Evolutionary conservation across 169 alveolate genomes (phyloP).

Genomic region (Eimeria necatrix): DNA sequence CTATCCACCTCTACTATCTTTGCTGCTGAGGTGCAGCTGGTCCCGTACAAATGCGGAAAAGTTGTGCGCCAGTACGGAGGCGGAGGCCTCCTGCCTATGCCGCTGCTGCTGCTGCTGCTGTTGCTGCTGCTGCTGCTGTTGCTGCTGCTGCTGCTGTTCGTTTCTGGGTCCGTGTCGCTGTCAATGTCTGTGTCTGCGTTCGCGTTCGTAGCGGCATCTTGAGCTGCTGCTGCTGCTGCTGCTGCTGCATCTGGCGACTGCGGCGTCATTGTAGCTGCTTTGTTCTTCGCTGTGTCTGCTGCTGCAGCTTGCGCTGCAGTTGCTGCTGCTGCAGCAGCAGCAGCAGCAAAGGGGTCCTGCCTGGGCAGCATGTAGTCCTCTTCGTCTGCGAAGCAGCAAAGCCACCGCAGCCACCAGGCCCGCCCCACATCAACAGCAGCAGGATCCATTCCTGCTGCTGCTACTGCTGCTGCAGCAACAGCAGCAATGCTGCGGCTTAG

Average conservation of each 20-base stretch:
- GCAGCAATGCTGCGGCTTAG: not conserved
- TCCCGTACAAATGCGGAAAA: not conserved
- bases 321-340: slow-evolving; percentile 3
- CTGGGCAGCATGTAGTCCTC: not conserved
- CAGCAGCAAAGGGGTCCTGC: not conserved
- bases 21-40: not conserved
- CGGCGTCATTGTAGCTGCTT: not conserved
- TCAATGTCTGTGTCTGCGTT: too few species aligned
- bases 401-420: not conserved
- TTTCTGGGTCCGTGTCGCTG: too few species aligned
- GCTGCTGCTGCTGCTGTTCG: too few species aligned
- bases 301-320: too few species aligned
- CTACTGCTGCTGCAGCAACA: slow-evolving; percentile 30
- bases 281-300: not conserved
- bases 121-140: too few species aligned
- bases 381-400: not conserved
- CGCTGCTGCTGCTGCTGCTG: too few species aligned
- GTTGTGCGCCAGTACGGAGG: not conserved
- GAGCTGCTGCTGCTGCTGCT: slow-evolving; percentile 26
- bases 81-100: not conserved
- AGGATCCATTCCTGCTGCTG: slow-evolving; percentile 4
- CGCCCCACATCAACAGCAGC: not conserved
- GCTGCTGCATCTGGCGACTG: not conserved
- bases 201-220: too few species aligned
- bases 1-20: slow-evolving; percentile 10